Conservation (phyloP, 2,329 filamentous ascomycete species). For the Orbilia quercus region DNA sequence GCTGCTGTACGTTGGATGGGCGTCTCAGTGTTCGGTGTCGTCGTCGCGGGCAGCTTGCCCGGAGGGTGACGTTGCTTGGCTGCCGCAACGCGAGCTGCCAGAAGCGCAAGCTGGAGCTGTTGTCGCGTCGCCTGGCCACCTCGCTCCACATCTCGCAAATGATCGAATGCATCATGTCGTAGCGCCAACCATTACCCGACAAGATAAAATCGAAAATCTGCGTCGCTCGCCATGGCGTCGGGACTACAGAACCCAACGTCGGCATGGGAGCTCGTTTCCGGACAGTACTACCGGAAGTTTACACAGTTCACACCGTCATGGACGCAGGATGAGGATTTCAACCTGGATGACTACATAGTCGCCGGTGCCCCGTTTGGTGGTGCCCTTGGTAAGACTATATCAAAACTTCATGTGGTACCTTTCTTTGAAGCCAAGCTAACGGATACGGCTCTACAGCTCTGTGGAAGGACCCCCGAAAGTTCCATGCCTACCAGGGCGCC, state of each 20-base stretch:
- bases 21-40: too few species aligned
- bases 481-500: conserved; percentile 77
- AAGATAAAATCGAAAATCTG: conserved; percentile 32
- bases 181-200: conserved; percentile 34
- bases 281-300: conserved; percentile 93
- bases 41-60: too few species aligned
- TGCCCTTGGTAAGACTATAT: conserved; percentile 77
- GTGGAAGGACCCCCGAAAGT: conserved; percentile 86
- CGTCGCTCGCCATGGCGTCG: conserved; percentile 57
- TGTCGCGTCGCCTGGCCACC: conserved; percentile 43
- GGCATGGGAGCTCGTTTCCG: conserved; percentile 93
- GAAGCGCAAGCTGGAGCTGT: conserved; percentile 34
- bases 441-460: conserved; percentile 71
- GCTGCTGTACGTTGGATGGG: too few species aligned
- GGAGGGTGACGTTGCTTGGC: conserved; percentile 23
- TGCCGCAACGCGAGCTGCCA: conserved; percentile 41
- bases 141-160: conserved; percentile 5
- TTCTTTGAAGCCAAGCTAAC: conserved; percentile 18
- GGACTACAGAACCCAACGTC: conserved; percentile 70
- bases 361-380: conserved; percentile 92
- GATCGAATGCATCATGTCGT: conserved; percentile 49
- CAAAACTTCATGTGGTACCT: not conserved
- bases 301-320: conserved; percentile 94
- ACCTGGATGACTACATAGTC: conserved; percentile 93
- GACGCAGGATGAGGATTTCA: conserved; percentile 78